These are phyloP conservation scores for Alternaria sp. DNA, from an alignment of 2,329 filamentous ascomycete genomes.

Conservation along the genomic window DNA sequence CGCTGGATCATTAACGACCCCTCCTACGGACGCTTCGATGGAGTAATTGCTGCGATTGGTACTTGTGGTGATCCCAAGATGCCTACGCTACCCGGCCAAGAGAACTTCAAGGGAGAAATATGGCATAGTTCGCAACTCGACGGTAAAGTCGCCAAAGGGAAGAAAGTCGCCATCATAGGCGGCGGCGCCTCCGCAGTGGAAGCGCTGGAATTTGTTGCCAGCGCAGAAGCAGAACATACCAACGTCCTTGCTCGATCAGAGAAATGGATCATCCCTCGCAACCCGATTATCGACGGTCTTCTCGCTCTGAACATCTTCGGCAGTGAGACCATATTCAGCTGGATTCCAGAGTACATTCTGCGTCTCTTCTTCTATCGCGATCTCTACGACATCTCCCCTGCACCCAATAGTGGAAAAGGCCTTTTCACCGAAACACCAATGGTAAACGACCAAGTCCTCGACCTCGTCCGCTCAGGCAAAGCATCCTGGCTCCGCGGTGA, in stretches of 20 bases:
- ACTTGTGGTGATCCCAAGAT: conserved; percentile 82
- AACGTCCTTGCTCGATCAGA: conserved; percentile 79
- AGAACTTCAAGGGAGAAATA: conserved; percentile 74
- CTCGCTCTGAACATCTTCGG: conserved; percentile 82
- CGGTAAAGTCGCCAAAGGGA: conserved; percentile 74
- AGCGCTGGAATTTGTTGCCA: conserved; percentile 78
- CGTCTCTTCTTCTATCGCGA: conserved; percentile 85
- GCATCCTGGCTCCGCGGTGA: conserved; percentile 85
- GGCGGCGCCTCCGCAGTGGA: conserved; percentile 84
- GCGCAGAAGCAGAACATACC: conserved; percentile 71
- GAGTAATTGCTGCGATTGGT: conserved; percentile 78
- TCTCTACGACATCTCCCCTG: conserved; percentile 74
- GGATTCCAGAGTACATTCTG: conserved; percentile 79
- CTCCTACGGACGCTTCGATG: conserved; percentile 76
- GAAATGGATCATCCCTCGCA: conserved; percentile 88
- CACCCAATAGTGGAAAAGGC: conserved; percentile 64
- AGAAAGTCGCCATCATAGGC: conserved; percentile 78
- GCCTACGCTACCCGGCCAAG: conserved; percentile 73
- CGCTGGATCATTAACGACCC: conserved; percentile 81
- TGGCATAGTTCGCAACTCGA: conserved; percentile 80
- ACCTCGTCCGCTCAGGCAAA: conserved; percentile 74
- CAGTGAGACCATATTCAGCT: conserved; percentile 76
- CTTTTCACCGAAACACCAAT: conserved; percentile 87
- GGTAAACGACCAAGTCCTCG: conserved; percentile 83
- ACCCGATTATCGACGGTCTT: conserved; percentile 75